Conservation (phyloP, 805 yeast genomes). For the Kazachstania viticola region DNA sequence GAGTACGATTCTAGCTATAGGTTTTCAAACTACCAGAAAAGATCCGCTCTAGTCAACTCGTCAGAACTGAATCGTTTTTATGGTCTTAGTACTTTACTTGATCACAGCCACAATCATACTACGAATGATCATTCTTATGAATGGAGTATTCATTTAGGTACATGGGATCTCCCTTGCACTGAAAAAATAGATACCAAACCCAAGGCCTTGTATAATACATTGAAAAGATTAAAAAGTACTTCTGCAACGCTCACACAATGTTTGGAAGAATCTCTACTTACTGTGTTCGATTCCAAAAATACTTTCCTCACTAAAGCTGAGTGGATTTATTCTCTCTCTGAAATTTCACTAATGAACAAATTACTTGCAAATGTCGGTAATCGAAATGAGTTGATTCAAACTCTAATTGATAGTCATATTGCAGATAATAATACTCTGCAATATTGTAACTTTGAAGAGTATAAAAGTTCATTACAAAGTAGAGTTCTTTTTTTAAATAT, state of each 20-base stretch:
- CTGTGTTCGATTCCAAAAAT: no score
- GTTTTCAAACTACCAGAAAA: background rate
- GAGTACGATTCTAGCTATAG: conserved; percentile 34
- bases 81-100: conserved; percentile 41
- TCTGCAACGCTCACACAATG: no score
- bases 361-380: no score
- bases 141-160: conserved; percentile 66
- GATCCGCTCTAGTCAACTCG: conserved; percentile 13
- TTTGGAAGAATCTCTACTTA: no score
- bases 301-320: no score
- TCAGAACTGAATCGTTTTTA: conserved; percentile 41
- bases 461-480: conserved; percentile 8
- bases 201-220: conserved; percentile 39
- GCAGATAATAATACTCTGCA: conserved; percentile 2
- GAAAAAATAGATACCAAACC: conserved; percentile 28
- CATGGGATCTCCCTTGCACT: conserved; percentile 63
- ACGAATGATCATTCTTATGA: conserved; percentile 30
- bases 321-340: no score
- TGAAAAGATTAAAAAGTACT: conserved; percentile 41
- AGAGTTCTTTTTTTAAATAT: conserved; percentile 9
- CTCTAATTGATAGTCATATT: no score
- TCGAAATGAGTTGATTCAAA: no score
- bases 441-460: conserved; percentile 5
- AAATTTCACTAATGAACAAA: no score
- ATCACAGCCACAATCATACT: conserved; percentile 19